These are phyloP conservation scores for Cyberlindnera xylosilytica DNA, from an alignment of 805 yeast genomes.

Conservation along the genomic window DNA sequence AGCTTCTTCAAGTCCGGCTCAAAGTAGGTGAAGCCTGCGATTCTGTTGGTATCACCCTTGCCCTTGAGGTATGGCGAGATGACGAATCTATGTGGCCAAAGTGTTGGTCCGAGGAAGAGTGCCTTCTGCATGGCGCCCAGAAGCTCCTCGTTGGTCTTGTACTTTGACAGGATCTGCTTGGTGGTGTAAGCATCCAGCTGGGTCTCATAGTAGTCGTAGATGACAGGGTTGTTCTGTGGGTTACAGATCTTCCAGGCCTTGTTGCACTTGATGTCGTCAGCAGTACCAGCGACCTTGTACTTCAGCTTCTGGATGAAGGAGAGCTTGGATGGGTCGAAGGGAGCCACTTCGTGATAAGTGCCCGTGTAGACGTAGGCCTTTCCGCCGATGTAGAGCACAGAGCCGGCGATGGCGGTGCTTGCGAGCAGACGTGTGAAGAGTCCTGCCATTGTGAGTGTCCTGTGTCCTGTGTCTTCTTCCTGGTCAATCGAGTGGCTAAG, in stretches of 20 bases:
- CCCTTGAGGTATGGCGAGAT: slow-evolving; percentile 18
- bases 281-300: slow-evolving; percentile 7
- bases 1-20: slow-evolving; percentile 20
- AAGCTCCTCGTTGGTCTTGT: slow-evolving; percentile 22
- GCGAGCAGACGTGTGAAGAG: slow-evolving; percentile 6
- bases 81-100: slow-evolving; percentile 23
- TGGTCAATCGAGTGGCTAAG: too few relatives aligned
- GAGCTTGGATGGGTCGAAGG: slow-evolving; percentile 6
- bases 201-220: slow-evolving; percentile 22
- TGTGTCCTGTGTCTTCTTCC: too few relatives aligned
- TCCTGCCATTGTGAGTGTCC: slow-evolving; percentile 7
- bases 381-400: slow-evolving; percentile 7
- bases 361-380: slow-evolving; percentile 19
- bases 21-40: slow-evolving; percentile 18
- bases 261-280: slow-evolving; percentile 13
- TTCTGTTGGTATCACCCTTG: slow-evolving; percentile 15
- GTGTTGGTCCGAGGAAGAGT: slow-evolving; percentile 22
- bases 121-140: slow-evolving; percentile 22
- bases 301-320: slow-evolving; percentile 4
- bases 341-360: slow-evolving; percentile 16
- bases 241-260: slow-evolving; percentile 11
- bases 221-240: slow-evolving; percentile 16
- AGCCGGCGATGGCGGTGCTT: slow-evolving; percentile 8
- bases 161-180: slow-evolving; percentile 16
- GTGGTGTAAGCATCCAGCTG: slow-evolving; percentile 17